phyloP scores from a whole-genome alignment of 257 asterid genomes.

The Dorcoceras hygrometricum region DNA sequence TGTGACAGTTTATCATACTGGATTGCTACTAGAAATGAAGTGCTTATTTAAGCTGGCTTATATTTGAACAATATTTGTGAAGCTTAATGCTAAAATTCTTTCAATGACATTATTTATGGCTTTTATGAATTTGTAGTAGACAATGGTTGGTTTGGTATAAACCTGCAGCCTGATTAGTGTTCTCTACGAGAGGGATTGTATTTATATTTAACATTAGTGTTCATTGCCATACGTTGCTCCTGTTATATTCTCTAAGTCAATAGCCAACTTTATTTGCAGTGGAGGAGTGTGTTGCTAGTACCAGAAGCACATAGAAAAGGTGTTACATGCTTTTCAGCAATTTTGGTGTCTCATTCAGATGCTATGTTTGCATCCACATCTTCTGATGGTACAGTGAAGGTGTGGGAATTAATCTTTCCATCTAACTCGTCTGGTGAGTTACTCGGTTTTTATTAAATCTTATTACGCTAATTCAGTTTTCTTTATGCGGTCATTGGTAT shows the following conservation, averaged over 20 bases:
- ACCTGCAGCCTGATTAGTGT: conserved; percentile 11
- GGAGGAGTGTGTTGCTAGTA: conserved; percentile 74
- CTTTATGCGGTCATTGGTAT: conserved; percentile 17
- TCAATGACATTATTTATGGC: neutral
- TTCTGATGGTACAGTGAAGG: conserved; percentile 72
- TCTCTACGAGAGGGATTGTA: neutral
- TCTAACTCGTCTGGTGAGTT: conserved; percentile 56
- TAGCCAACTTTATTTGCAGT: conserved; percentile 38
- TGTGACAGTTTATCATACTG: neutral
- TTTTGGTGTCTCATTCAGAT: conserved; percentile 59
- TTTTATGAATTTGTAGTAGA: conserved; percentile 2
- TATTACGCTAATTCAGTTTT: neutral
- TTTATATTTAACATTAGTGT: neutral
- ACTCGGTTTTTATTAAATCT: conserved; percentile 13
- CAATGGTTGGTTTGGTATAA: conserved; percentile 1
- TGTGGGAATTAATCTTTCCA: conserved; percentile 71
- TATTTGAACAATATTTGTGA: neutral
- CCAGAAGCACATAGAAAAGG: conserved; percentile 84
- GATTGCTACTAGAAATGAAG: neutral
- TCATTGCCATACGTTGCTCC: conserved; percentile 6
- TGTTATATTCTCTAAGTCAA: conserved; percentile 19
- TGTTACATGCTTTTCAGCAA: conserved; percentile 77
- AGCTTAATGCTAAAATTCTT: neutral
- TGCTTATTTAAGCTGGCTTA: neutral
- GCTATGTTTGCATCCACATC: conserved; percentile 86